Base-by-base conservation (phyloP, 257 asterid species). In the Phtheirospermum japonicum region DNA sequence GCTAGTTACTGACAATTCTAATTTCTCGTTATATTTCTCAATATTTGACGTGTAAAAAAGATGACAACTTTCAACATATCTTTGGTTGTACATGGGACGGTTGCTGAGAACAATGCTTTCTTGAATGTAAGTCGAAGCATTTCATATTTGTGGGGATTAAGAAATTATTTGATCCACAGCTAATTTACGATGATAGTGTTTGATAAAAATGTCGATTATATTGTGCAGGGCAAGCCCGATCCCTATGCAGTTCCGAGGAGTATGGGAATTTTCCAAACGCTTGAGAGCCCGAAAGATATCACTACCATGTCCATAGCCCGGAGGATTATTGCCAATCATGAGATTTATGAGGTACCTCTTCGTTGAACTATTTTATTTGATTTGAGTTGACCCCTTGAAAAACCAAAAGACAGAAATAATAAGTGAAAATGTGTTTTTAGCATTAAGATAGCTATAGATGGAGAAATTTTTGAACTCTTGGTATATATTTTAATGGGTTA, bases 241-340 rank as follows among this genome's bases (percentile, higher is more conserved):
- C 95, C 95, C 1, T 92, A 88, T 63, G 76, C 69, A 5, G 83
- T 92, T 58, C 98, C 97, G 2, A 86, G 72, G 70, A 75, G 79
- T 59, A 76, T 86, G 86, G 95, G 95, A 61, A 83, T 92, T 36
- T 88, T 92, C 76, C 81, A 76, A 66, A 71, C 59, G 67, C 68
- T 92, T 6, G 84, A 84, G 71, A 92, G 98, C 80, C 95, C 95
- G 23, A 83, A 79, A 69, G 83, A 79, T 61, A 81, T 80, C 69
- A 92, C 97, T 20, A 84, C 97, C 69, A 77, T 85, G 62, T 86
- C 86, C 28, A 84, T 92, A 72, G 90, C 95, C 58, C 79, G 72
- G 62, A 86, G 98, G 71, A 88, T 92, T 56, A 74, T 88, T 4
- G 96, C 98, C 68, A 92, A 92, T 66, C 95, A 83, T 42, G 90